Percentiles rank a stretch among this genome's conserved stretches.
These are phyloP conservation scores for Verbena officinalis DNA, from an alignment of 257 asterid genomes.

Conservation along the genomic window DNA sequence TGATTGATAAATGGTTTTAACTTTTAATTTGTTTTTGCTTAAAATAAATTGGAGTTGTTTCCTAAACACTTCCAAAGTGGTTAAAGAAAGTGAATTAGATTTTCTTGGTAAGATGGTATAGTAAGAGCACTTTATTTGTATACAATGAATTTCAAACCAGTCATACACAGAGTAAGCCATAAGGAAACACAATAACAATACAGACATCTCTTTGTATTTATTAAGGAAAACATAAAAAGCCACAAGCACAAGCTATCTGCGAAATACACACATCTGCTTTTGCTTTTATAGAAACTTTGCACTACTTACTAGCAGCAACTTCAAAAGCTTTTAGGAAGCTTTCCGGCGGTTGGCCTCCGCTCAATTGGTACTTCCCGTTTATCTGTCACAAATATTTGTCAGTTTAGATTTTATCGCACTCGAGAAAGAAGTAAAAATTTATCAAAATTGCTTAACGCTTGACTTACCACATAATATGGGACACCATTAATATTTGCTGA, in stretches of 20 bases:
- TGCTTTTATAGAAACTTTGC: neutral
- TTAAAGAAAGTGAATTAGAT: neutral
- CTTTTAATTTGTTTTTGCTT: too few relatives aligned
- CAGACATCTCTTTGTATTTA: neutral
- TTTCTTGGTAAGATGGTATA: neutral
- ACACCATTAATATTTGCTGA: conserved; percentile 57
- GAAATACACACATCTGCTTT: too few relatives aligned
- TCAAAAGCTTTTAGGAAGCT: conserved; percentile 61
- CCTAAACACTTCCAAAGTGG: too few relatives aligned
- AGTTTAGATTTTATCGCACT: neutral
- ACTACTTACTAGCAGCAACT: conserved; percentile 41
- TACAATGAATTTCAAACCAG: neutral
- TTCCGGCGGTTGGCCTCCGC: conserved; percentile 86
- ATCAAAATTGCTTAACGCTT: neutral
- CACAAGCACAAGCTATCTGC: neutral
- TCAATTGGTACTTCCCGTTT: conserved; percentile 59
- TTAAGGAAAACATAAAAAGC: neutral
- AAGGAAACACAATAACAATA: neutral
- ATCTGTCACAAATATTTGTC: conserved; percentile 42
- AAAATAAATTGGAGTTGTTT: too few relatives aligned
- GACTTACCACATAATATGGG: conserved; percentile 61
- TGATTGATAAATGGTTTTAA: too few relatives aligned
- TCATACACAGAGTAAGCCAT: too few relatives aligned
- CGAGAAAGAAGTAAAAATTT: neutral
- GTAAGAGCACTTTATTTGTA: neutral